Evolutionary conservation across 805 yeast genomes (phyloP), one percentile per base, ranked within the genome.

Genomic region (Ascoidea rubescens): DNA sequence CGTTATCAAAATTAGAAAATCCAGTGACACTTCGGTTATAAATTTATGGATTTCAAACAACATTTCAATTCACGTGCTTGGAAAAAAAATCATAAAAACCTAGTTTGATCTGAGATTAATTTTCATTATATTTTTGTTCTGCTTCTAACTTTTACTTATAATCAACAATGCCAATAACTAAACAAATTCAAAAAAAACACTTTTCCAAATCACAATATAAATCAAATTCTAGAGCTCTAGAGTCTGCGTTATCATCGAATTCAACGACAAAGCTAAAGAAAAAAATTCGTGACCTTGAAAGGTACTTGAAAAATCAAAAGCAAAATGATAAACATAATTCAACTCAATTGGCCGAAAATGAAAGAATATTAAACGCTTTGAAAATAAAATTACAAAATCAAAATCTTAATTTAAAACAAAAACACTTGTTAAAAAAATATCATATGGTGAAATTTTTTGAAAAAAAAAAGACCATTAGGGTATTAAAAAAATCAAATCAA

Each of bases 361-460:
- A 87, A 65, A 78, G 95, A 66, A 84, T 86, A 1, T 66, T 87
- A 52, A 78, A 76, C 49, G 87, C 87, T 1, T 67, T 84, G 55
- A 71, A 75, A 50, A 66, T 71, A 5, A 89, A 86, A 60, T 69
- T 85, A 52, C 70, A 70, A 48, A 71, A 71, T 46, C 75, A 78
- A 16, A 72, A 74, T 54, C 55, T 65, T 45, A 67, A 67, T 33
- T 67, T 70, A 48, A 72, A 70, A 57, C 75, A 77, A 16, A 75
- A 73, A 56, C 72, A 75, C 51, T 67, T 72, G 45, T 78, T 87
- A 10, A 76, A 80, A 58, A 86, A 83, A 67, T 93, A 93, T 64
- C 96, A 88, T 63, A 89, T 88, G 90, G 88, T 93, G 49, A 77
- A 91, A 58, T 93, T 93, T 63, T 87, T 93, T 56, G 98, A 90